Base-by-base conservation (phyloP, 1,139 yeast species). In the Sugiyamaella neomexicana region DNA sequence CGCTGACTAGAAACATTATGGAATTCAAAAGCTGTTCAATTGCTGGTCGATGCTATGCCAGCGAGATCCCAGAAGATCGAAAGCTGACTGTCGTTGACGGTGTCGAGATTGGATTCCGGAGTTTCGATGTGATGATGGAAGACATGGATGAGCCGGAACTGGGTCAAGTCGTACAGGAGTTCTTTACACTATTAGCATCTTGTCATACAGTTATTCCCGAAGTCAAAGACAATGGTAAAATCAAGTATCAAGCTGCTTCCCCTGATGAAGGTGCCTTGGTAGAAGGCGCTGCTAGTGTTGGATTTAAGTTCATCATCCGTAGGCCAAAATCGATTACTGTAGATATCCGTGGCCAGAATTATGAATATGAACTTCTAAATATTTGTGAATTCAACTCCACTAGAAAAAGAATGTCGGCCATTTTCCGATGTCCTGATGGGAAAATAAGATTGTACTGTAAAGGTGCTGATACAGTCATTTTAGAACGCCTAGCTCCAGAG, bases 181-280 rank as follows among this genome's bases (percentile, higher is more conserved):
- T 95, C 63, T 79, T 95, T 61, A 86, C 93, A 0, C 75, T 91
- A 53, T 75, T 95, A 55, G 89, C 98, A 52, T 86, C 96, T 0
- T 95, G 99, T 69, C 99, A 95, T 67, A 95, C 99, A 0, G 99
- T 95, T 46, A 95, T 95, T 59, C 99, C 99, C 0, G 99, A 95
- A 69, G 77, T 80, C 15, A 79, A 79, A 57, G 84, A 78, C 1
- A 68, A 68, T 52, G 75, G 73, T 7, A 59, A 58, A 31, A 85
- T 93, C 61, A 91, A 89, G 68, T 95, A 95, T 68, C 99, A 95
- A 72, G 99, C 99, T 0, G 97, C 99, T 0, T 91, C 98, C 1
- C 99, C 99, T 0, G 99, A 95, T 73, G 99, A 95, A 75, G 99
- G 99, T 55, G 99, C 99, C 0, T 76, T 95, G 59, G 99, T 95